phyloP scores from a whole-genome alignment of 208 protist species.

The Acanthamoeba royreba region DNA sequence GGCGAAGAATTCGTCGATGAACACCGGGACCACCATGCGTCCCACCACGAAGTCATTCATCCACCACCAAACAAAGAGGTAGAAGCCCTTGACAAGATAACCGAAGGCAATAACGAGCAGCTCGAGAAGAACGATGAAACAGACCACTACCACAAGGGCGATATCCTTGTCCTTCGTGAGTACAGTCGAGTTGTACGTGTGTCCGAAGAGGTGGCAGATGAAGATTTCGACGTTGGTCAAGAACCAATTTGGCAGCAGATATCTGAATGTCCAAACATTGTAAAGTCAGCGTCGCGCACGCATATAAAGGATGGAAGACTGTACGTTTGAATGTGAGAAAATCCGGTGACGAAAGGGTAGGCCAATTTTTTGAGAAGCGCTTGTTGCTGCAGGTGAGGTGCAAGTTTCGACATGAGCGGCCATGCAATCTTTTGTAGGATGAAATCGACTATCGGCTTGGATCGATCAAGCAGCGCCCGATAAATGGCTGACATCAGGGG shows the following conservation, averaged over 20 bases:
- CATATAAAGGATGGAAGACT: not conserved
- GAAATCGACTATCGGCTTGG: not conserved
- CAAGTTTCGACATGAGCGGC: not conserved
- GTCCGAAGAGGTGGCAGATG: constrained; percentile 1
- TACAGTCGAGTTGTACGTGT: constrained; percentile 26
- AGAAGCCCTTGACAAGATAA: not conserved
- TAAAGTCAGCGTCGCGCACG: not conserved
- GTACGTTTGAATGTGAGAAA: constrained; percentile 15
- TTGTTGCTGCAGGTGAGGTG: constrained; percentile 10
- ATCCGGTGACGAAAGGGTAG: constrained; percentile 22
- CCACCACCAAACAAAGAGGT: constrained; percentile 21
- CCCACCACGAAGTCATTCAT: not conserved
- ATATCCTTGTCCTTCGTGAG: constrained; percentile 26
- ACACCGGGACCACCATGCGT: not conserved
- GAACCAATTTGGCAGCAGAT: not conserved
- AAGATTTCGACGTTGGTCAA: constrained; percentile 13
- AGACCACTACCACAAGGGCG: constrained; percentile 13
- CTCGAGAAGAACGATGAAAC: constrained; percentile 17
- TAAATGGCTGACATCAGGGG: not conserved
- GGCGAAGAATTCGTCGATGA: not conserved
- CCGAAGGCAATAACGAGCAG: not conserved
- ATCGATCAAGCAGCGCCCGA: not conserved
- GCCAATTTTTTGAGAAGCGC: constrained; percentile 15
- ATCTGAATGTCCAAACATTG: not conserved
- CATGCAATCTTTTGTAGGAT: not conserved